Conservation (phyloP, 495 filamentous ascomycete genomes). For the Penicillium paradoxum region DNA sequence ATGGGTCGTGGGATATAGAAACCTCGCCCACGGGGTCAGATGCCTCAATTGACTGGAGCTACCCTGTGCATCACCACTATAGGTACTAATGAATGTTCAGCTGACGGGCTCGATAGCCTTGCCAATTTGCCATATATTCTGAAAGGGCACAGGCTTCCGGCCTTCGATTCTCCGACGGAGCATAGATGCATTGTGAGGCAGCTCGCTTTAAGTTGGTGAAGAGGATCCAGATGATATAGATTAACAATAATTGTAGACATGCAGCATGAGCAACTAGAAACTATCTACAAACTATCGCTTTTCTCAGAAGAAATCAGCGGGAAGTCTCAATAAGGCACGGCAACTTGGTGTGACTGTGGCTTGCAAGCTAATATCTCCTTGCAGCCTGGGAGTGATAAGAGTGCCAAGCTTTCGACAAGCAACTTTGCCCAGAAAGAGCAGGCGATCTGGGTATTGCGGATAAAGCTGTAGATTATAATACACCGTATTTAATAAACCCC, state of each 20-base stretch:
- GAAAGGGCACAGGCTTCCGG: not conserved
- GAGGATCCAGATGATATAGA: not conserved
- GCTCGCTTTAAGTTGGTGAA: not conserved
- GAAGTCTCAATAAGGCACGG: not conserved
- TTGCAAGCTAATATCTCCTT: not conserved
- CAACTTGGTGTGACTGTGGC: not conserved
- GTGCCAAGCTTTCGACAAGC: conserved; percentile 4
- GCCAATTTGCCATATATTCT: not conserved
- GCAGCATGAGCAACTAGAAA: not conserved
- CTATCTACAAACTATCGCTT: not conserved
- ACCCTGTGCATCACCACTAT: too few species aligned
- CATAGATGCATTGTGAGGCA: not conserved
- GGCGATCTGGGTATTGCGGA: too few species aligned
- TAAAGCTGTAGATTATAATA: too few species aligned
- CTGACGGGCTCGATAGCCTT: not conserved
- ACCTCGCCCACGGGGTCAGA: not conserved
- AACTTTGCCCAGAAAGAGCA: not conserved
- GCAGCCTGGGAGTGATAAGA: not conserved
- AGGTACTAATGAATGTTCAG: not conserved
- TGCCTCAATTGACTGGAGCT: not conserved
- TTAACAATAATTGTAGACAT: not conserved
- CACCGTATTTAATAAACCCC: too few species aligned
- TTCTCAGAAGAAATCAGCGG: not conserved
- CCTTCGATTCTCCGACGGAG: not conserved
- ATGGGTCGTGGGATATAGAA: too few species aligned